Evolutionary conservation across 1,284 basidiomycete genomes (phyloP), one percentile per base, ranked within the genome.

Genomic region (Mycena sp.): DNA sequence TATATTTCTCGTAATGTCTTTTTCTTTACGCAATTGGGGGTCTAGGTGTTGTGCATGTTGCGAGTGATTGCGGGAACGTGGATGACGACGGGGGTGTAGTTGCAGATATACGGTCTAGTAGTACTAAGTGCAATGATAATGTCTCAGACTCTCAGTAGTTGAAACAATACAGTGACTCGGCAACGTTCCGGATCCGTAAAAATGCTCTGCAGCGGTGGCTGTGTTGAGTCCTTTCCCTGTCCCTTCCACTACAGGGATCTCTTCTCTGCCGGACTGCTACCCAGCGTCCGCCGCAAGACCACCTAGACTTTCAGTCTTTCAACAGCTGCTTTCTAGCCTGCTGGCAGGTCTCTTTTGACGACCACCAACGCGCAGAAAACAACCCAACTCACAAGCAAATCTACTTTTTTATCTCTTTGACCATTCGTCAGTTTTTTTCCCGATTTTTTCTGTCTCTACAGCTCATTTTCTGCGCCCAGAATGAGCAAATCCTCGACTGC

Each of bases 301-400:
- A 44, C 61, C 9, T 74, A 74, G 73, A 74, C 73, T 70, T 69
- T 44, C 39, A 55, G 66, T 70, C 68, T 73, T 67, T 72, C 70
- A 34, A 71, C 73, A 74, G 73, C 73, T 69, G 73, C 73, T 72
- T 87, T 87, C 85, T 88, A 87, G 90, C 92, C 93, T 94, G 93
- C 93, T 93, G 93, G 93, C 92, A 94, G 92, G 92, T 94, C 92
- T 88, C 87, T 89, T 87, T 89, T 92, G 87, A 92, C 91, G 91
- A 92, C 92, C 89, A 34, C 88, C 86, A 84, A 85, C 89, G 84
- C 88, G 86, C 88, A 85, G 86, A 82, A 86, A 84, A 81, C 80
- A 34, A 79, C 80, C 76, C 76, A 76, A 78, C 77, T 78, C 77
- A 77, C 50, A 25, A 25, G 22, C 77, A 71, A 62, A 79, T 77